Base-by-base conservation (phyloP, 805 yeast genomes). In the Zygosaccharomyces siamensis region DNA sequence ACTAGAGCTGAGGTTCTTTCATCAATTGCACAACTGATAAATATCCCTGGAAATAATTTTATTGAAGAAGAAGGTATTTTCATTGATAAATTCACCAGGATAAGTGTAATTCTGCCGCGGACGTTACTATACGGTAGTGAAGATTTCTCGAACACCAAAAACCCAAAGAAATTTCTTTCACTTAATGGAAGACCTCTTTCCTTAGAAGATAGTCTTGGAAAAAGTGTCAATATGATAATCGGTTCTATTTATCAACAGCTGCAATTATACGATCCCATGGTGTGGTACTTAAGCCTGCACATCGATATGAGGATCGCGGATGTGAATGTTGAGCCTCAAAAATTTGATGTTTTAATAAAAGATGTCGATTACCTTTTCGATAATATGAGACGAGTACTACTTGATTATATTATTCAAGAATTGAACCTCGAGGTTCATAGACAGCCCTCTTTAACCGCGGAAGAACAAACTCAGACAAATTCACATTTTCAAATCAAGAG, bases 301-400 rank as follows among this genome's bases (percentile, higher is more conserved):
- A 47, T 65, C 24, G 48, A 47, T 20, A 28, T 42, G 5, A n/a
- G 62, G 55, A 23, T 52, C 2, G 26, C 60, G 2, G 78, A 74
- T 61, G 56, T 73, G 1, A 75, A 73, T 49, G 66, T 75, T 24
- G 78, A 74, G 48, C 78, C 78, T 3, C 70, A 66, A 45, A 75
- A 75, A 47, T 67, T 69, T 31, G 76, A 74, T 55, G 59, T 73
- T 3, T 31, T 74, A 48, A 45, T 74, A 0, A 50, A 48, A 11
- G 54, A 60, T 20, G 55, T 60, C 16, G 60, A 56, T 1, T 12
- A 11, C 0, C 18, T 70, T 5, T 26, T 70, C 3, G 47, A 33
- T 1, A 32, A 49, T 3, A 39, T 68, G n/a, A 40, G 49, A 31
- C 36, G 45, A 1, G 11, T 37, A 2, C 24, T 63, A 7, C 21